Conservation (phyloP, 306 rosid genomes). For the Trifolium pratense region DNA sequence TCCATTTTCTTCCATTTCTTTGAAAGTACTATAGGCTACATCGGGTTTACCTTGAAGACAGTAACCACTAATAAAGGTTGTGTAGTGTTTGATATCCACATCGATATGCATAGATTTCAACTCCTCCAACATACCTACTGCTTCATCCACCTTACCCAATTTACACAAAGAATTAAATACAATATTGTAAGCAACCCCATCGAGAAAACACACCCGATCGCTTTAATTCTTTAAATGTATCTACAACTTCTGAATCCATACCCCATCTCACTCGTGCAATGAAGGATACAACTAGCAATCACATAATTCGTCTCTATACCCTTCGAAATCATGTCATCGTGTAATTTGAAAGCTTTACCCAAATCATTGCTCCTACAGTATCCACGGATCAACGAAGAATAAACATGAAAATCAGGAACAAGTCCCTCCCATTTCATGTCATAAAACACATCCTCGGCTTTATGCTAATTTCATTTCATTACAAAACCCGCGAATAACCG, state of each 20-base stretch:
- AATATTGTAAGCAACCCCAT: conserved; percentile 70
- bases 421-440: conserved; percentile 70
- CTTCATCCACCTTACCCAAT: conserved; percentile 69
- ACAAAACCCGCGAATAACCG: conserved; percentile 74
- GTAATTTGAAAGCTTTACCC: conserved; percentile 56
- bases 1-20: conserved; percentile 65
- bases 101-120: conserved; percentile 59
- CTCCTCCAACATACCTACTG: conserved; percentile 58
- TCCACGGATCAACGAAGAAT: conserved; percentile 63
- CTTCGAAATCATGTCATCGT: conserved; percentile 61
- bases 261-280: conserved; percentile 69
- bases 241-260: conserved; percentile 53
- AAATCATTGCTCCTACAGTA: conserved; percentile 63
- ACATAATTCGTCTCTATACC: conserved; percentile 77
- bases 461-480: conserved; percentile 61
- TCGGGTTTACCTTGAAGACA: conserved; percentile 50
- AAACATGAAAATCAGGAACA: conserved; percentile 59
- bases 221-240: conserved; percentile 55
- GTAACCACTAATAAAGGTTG: conserved; percentile 75
- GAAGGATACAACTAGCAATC: conserved; percentile 67
- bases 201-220: conserved; percentile 63
- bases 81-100: conserved; percentile 76
- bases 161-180: conserved; percentile 66
- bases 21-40: conserved; percentile 49
- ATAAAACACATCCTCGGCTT: conserved; percentile 62